A percentile compares a stretch with the other conserved stretches of the same genome.
Evolutionary conservation across 1,284 basidiomycete species (phyloP).

Genomic region (Cutaneotrichosporon dermatis): DNA sequence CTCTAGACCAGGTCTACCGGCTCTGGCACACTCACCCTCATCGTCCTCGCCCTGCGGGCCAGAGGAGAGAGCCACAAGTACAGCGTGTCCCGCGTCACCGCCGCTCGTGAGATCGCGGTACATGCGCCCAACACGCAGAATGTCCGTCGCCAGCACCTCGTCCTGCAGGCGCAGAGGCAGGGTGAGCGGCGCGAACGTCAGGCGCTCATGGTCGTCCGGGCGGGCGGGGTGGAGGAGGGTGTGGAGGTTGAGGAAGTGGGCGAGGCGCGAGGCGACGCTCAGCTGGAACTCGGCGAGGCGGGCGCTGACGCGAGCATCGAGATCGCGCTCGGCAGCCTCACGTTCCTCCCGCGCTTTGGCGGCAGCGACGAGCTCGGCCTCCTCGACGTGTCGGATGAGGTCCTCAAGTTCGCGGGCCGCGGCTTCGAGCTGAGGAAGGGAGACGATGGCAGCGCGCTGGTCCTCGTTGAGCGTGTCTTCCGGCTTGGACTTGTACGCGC

Average conservation of each 20-base stretch:
- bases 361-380: constrained; percentile 30
- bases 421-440: constrained; percentile 67
- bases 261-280: constrained; percentile 54
- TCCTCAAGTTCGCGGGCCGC: constrained; percentile 73
- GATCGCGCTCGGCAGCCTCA: constrained; percentile 20
- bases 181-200: constrained; percentile 47
- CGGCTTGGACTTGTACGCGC: constrained; percentile 62
- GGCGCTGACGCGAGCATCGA: constrained; percentile 7
- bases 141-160: constrained; percentile 42
- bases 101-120: constrained; percentile 36
- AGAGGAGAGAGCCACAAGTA: constrained; percentile 24
- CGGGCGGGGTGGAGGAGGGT: constrained; percentile 53
- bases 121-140: constrained; percentile 38
- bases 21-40: constrained; percentile 29
- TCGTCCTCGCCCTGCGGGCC: constrained; percentile 36
- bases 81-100: constrained; percentile 24
- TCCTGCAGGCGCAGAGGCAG: constrained; percentile 43
- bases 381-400: constrained; percentile 69
- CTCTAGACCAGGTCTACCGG: no score
- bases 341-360: constrained; percentile 25
- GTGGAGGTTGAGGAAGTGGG: constrained; percentile 64
- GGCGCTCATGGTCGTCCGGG: constrained; percentile 33
- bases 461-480: constrained; percentile 73
- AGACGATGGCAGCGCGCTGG: constrained; percentile 66
- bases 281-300: constrained; percentile 16